These are phyloP conservation scores for Ascochyta clinopodiicola DNA, from an alignment of 2,329 filamentous ascomycete species.

Conservation along the genomic window DNA sequence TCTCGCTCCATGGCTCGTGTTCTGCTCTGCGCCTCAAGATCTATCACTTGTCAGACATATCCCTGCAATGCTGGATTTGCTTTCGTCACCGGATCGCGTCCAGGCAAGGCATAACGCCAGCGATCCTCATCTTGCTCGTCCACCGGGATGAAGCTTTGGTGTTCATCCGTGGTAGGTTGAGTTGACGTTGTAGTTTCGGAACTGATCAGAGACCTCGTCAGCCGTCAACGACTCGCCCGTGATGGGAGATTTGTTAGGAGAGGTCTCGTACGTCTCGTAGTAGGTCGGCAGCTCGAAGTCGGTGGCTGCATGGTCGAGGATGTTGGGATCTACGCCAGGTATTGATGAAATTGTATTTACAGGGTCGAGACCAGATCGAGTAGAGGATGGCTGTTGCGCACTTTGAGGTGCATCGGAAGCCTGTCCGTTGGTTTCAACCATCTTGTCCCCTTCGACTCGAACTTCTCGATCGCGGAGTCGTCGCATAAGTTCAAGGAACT, in stretches of 20 bases:
- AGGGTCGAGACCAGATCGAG: background rate
- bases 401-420: background rate
- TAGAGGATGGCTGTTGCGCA: background rate
- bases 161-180: conserved; percentile 28
- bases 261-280: conserved; percentile 27
- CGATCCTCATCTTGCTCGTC: conserved; percentile 42
- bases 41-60: background rate
- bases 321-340: conserved; percentile 37
- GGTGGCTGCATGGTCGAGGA: conserved; percentile 38
- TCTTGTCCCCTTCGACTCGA: conserved; percentile 72
- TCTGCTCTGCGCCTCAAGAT: background rate
- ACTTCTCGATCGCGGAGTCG: conserved; percentile 75
- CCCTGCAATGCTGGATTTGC: background rate
- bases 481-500: conserved; percentile 79
- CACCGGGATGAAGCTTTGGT: conserved; percentile 25
- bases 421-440: conserved; percentile 60
- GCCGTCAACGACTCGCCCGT: conserved; percentile 23
- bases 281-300: conserved; percentile 41
- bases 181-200: conserved; percentile 35
- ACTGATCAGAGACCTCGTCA: conserved; percentile 43
- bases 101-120: conserved; percentile 28
- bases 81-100: conserved; percentile 28
- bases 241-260: conserved; percentile 15
- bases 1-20: background rate
- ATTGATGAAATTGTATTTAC: conserved; percentile 18